These are phyloP conservation scores for Aspergillus leporis DNA, from an alignment of 495 filamentous ascomycete genomes.

Conservation along the genomic window DNA sequence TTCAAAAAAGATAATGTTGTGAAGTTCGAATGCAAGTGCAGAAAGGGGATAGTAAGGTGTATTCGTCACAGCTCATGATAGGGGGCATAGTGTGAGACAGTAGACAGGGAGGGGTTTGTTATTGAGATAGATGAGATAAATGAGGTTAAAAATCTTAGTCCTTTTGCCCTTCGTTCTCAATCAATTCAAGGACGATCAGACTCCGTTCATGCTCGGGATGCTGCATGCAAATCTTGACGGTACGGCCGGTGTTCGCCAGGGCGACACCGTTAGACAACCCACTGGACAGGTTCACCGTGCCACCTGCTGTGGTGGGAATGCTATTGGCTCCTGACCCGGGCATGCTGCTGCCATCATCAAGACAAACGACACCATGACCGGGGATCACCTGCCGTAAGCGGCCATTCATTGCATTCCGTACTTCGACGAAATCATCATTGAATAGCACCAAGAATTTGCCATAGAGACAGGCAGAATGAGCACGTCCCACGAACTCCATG, in stretches of 20 bases:
- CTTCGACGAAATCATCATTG: conserved; percentile 92
- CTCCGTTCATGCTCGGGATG: conserved; percentile 80
- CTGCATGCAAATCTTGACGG: conserved; percentile 92
- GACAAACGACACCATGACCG: conserved; percentile 78
- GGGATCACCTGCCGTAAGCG: conserved; percentile 91
- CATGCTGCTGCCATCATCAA: conserved; percentile 77
- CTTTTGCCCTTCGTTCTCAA: conserved; percentile 91
- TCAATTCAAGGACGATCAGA: conserved; percentile 87
- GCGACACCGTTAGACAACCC: conserved; percentile 36
- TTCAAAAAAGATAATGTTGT: not conserved
- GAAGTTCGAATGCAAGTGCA: not conserved
- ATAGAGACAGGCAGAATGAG: conserved; percentile 82
- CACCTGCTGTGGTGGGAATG: conserved; percentile 28
- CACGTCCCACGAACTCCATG: conserved; percentile 95
- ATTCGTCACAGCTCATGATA: not conserved
- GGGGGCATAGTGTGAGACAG: not conserved
- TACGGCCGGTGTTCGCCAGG: conserved; percentile 42
- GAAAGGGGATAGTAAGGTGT: not conserved
- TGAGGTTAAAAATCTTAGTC: conserved; percentile 44
- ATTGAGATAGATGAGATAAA: not conserved
- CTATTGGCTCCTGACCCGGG: conserved; percentile 36
- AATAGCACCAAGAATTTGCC: conserved; percentile 72
- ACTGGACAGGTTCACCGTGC: conserved; percentile 27
- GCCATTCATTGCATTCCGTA: conserved; percentile 95
- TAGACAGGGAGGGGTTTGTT: not conserved